Evolutionary conservation across 108 stramenopile genomes (phyloP).

Genomic region (Tribonema minus): DNA sequence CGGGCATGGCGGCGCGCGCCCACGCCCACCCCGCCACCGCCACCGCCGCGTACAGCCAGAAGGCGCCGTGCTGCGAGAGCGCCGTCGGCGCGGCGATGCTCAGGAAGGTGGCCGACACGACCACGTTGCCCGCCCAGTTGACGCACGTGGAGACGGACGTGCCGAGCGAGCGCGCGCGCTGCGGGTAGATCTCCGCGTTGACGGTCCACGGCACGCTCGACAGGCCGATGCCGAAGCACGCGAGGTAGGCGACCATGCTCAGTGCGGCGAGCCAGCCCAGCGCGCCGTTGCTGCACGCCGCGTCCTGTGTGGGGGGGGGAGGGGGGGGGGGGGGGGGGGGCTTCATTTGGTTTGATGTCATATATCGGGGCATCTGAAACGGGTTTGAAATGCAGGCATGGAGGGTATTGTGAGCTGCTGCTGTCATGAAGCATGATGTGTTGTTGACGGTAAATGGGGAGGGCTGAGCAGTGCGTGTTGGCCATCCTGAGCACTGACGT

Average conservation of each 20-base stretch:
- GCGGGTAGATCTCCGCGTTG: constrained; percentile 75
- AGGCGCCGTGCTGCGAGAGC: constrained; percentile 67
- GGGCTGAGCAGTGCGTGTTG: too few relatives aligned
- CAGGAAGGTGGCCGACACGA: constrained; percentile 71
- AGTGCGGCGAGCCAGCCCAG: constrained; percentile 61
- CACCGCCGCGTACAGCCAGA: constrained; percentile 68
- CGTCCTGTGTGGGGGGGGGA: too few relatives aligned
- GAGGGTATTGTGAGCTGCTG: too few relatives aligned
- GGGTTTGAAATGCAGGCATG: too few relatives aligned
- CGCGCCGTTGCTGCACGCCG: too few relatives aligned
- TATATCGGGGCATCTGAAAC: too few relatives aligned
- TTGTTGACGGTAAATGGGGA: too few relatives aligned
- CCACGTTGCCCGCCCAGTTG: constrained; percentile 73
- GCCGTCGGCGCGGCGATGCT: constrained; percentile 60
- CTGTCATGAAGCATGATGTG: too few relatives aligned
- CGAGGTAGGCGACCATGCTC: constrained; percentile 70
- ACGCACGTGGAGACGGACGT: constrained; percentile 63
- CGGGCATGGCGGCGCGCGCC: constrained; percentile 65
- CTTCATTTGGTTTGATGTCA: too few relatives aligned
- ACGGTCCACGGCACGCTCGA: constrained; percentile 77
- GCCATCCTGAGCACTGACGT: too few relatives aligned
- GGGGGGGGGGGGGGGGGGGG: neutral
- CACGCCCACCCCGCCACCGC: constrained; percentile 62
- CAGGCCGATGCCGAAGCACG: constrained; percentile 77
- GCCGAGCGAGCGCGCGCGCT: constrained; percentile 62